Conservation (phyloP, 2,329 filamentous ascomycete species). For the Cytospora piceicola region DNA sequence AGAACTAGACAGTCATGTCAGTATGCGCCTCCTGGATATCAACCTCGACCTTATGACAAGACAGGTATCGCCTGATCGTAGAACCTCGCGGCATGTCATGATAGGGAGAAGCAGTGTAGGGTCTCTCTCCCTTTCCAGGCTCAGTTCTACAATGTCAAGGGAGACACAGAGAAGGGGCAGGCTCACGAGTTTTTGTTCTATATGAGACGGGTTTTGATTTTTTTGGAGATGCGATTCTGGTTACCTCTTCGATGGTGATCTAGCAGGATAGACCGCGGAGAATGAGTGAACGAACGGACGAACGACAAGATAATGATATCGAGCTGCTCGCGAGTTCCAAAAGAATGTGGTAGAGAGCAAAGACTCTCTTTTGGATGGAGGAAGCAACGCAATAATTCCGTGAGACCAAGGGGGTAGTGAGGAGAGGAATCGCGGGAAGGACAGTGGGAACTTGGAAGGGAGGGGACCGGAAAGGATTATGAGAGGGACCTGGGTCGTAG, state of each 20-base stretch:
- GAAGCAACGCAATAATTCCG: conserved; percentile 35
- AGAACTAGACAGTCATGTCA: conserved; percentile 30
- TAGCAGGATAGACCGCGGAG: conserved; percentile 10
- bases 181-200: conserved; percentile 16
- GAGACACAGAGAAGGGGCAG: conserved; percentile 3
- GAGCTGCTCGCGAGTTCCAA: conserved; percentile 41
- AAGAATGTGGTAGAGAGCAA: conserved; percentile 61
- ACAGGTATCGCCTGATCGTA: conserved; percentile 13
- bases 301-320: conserved; percentile 25
- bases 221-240: conserved; percentile 10
- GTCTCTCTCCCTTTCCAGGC: background rate
- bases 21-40: conserved; percentile 29
- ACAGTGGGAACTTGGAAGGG: conserved; percentile 36
- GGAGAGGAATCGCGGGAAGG: conserved; percentile 28
- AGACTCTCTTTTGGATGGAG: conserved; percentile 57
- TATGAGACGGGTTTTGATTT: conserved; percentile 20
- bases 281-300: conserved; percentile 28
- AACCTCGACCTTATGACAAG: conserved; percentile 17
- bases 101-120: background rate
- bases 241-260: conserved; percentile 14
- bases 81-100: background rate
- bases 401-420: conserved; percentile 38
- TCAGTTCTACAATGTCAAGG: background rate
- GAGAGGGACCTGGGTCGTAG: conserved; percentile 16
- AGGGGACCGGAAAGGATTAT: conserved; percentile 29